These are phyloP conservation scores for Ascochyta koolunga DNA, from an alignment of 2,329 filamentous ascomycete genomes.

Conservation along the genomic window DNA sequence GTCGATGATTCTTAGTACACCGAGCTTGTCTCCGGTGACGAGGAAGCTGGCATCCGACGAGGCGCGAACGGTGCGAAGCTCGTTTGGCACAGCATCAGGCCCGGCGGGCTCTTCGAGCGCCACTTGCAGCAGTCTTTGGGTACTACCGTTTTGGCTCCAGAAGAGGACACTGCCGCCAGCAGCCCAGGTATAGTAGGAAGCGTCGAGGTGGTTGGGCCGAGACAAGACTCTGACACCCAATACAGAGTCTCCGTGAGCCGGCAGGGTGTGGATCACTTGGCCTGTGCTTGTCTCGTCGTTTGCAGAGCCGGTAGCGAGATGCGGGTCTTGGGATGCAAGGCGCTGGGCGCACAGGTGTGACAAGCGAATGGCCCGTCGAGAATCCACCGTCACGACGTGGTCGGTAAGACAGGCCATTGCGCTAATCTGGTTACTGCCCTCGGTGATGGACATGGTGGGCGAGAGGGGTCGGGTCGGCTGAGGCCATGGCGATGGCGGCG, in stretches of 20 bases:
- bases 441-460: conserved; percentile 35
- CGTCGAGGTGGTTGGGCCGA: conserved; percentile 64
- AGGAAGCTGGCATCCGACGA: conserved; percentile 69
- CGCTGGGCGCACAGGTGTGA: conserved; percentile 55
- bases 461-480: conserved; percentile 41
- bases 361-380: conserved; percentile 72
- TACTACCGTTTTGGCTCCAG: conserved; percentile 77
- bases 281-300: conserved; percentile 37
- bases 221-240: conserved; percentile 74
- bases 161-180: conserved; percentile 78
- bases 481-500: conserved; percentile 43
- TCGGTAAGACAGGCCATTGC: conserved; percentile 48
- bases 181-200: conserved; percentile 90
- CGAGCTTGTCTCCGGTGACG: conserved; percentile 83
- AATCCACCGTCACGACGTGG: conserved; percentile 66
- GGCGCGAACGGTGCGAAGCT: conserved; percentile 63
- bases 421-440: conserved; percentile 40
- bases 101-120: conserved; percentile 68
- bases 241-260: conserved; percentile 64
- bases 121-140: conserved; percentile 68
- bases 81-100: conserved; percentile 59
- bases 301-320: background rate
- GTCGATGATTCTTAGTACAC: conserved; percentile 76
- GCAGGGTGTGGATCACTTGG: conserved; percentile 51
- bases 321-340: background rate